Evolutionary conservation across 306 rosid genomes (phyloP).

Genomic region (Potentilla sterilis): DNA sequence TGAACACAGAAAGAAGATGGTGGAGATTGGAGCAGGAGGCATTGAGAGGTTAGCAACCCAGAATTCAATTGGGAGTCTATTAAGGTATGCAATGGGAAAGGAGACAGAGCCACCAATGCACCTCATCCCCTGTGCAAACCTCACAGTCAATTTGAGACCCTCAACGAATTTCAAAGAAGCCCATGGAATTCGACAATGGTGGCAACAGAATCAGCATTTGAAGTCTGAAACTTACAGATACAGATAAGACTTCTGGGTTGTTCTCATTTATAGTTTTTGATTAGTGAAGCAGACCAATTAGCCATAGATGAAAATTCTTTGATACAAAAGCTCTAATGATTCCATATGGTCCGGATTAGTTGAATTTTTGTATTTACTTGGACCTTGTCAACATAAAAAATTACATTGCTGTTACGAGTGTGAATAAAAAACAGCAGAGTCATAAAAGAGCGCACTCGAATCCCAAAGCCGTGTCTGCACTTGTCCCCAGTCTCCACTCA

Average conservation of each 20-base stretch:
- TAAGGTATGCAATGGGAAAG: constrained; percentile 62
- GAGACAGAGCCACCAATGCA: constrained; percentile 59
- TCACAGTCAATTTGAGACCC: constrained; percentile 45
- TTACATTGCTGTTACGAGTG: neutral
- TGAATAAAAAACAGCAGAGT: neutral
- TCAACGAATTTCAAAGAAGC: constrained; percentile 57
- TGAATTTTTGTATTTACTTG: too few relatives aligned
- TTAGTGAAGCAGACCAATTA: neutral
- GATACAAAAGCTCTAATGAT: neutral
- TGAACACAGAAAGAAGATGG: constrained; percentile 80
- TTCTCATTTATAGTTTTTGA: neutral
- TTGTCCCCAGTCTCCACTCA: neutral
- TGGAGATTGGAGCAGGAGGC: constrained; percentile 66
- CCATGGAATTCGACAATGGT: constrained; percentile 95
- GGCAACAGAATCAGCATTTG: constrained; percentile 52
- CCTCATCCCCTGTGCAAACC: constrained; percentile 79
- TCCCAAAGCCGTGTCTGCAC: constrained; percentile 15
- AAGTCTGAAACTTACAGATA: constrained; percentile 46
- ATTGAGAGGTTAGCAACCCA: constrained; percentile 80
- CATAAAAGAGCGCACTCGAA: constrained; percentile 23
- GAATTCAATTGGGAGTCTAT: constrained; percentile 60
- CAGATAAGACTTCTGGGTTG: constrained; percentile 12
- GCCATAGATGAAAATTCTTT: neutral
- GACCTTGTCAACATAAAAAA: too few relatives aligned
- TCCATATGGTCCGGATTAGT: too few relatives aligned